These are phyloP conservation scores for Tilletia caries DNA, from an alignment of 1,284 basidiomycete genomes.

Conservation along the genomic window DNA sequence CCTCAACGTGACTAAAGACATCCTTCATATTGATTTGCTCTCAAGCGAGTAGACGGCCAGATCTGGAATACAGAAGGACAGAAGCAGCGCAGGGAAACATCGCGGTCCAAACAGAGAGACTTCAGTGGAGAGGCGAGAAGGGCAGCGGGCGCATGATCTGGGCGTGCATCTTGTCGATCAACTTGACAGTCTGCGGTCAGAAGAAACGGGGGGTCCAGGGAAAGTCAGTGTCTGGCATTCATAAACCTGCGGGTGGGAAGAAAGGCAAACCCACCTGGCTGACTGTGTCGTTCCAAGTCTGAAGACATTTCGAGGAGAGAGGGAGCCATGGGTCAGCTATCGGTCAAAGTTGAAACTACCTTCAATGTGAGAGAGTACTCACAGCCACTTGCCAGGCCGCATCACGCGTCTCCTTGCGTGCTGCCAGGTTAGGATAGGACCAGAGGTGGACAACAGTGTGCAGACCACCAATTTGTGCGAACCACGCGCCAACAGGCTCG, in stretches of 20 bases:
- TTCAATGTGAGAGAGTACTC: neutral
- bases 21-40: too few species aligned
- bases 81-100: neutral
- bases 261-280: conserved; percentile 21
- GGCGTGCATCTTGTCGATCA: conserved; percentile 51
- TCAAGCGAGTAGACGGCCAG: too few species aligned
- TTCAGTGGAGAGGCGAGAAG: conserved; percentile 28
- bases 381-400: conserved; percentile 50
- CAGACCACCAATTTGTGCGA: conserved; percentile 47
- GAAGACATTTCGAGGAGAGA: neutral
- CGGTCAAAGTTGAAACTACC: neutral
- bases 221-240: too few species aligned
- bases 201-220: too few species aligned
- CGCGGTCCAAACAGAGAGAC: too few species aligned
- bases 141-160: conserved; percentile 48
- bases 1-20: too few species aligned
- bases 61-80: neutral
- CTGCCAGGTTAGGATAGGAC: conserved; percentile 47
- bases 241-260: too few species aligned
- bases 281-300: conserved; percentile 51
- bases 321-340: neutral
- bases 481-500: conserved; percentile 50
- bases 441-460: conserved; percentile 52
- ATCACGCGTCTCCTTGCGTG: conserved; percentile 48
- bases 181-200: conserved; percentile 40